phyloP scores from a whole-genome alignment of 2,329 filamentous ascomycete species.

The Paecilomyces niveus region DNA sequence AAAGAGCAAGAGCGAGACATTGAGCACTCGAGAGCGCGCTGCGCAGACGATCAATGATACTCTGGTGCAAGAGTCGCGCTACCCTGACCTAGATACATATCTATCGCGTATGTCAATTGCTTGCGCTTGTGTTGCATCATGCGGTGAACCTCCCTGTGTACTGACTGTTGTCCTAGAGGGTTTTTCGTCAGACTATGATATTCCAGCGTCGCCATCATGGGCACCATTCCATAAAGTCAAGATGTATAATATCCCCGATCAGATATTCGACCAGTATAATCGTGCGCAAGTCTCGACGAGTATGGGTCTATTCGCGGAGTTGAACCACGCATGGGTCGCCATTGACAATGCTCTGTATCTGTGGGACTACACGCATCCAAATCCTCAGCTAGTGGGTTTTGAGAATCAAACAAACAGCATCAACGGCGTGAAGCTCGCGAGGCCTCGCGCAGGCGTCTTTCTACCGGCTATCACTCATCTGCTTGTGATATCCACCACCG shows the following conservation, averaged over 20 bases:
- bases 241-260: slow-evolving; percentile 83
- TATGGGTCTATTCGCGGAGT: slow-evolving; percentile 91
- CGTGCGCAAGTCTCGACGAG: slow-evolving; percentile 76
- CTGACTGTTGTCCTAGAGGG: slow-evolving; percentile 56
- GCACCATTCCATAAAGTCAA: slow-evolving; percentile 82
- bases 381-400: slow-evolving; percentile 83
- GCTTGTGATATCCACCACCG: slow-evolving; percentile 78
- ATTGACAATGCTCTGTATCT: slow-evolving; percentile 95
- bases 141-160: slow-evolving; percentile 4
- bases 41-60: slow-evolving; percentile 76
- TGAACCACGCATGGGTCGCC: slow-evolving; percentile 91
- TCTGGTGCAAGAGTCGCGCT: slow-evolving; percentile 67
- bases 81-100: slow-evolving; percentile 84
- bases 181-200: slow-evolving; percentile 84
- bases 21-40: slow-evolving; percentile 70
- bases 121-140: slow-evolving; percentile 1
- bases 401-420: slow-evolving; percentile 86
- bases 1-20: slow-evolving; percentile 41
- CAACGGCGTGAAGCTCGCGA: slow-evolving; percentile 79
- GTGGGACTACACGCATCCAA: slow-evolving; percentile 95
- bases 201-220: slow-evolving; percentile 63
- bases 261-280: slow-evolving; percentile 89
- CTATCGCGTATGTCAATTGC: slow-evolving; percentile 63
- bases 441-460: slow-evolving; percentile 81
- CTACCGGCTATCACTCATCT: slow-evolving; percentile 78